These are phyloP conservation scores for Erigeron canadensis DNA, from an alignment of 129 eudicot genomes.

Conservation along the genomic window DNA sequence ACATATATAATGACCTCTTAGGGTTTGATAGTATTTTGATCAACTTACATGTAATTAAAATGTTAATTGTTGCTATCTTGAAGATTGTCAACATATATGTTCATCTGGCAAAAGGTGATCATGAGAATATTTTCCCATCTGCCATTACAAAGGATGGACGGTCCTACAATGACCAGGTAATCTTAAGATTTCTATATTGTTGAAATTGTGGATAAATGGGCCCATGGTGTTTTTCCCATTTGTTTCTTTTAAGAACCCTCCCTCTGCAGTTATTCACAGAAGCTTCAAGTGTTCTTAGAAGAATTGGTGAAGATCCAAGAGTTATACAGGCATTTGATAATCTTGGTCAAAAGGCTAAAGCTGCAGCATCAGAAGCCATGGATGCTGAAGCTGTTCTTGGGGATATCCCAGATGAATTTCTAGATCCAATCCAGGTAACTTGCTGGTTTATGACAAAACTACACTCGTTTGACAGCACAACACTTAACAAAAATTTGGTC, in stretches of 20 bases:
- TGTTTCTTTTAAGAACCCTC: conserved; percentile 4
- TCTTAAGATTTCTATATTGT: neutral
- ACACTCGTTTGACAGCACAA: neutral
- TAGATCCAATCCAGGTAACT: conserved; percentile 87
- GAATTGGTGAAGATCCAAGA: conserved; percentile 82
- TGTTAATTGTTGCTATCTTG: conserved; percentile 24
- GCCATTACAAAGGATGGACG: conserved; percentile 95
- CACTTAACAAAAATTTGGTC: too few relatives aligned
- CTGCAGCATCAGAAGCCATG: conserved; percentile 92
- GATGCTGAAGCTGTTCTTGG: conserved; percentile 94
- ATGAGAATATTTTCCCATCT: conserved; percentile 71
- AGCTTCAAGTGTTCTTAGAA: conserved; percentile 76
- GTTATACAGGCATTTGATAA: conserved; percentile 68
- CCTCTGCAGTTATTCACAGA: conserved; percentile 74
- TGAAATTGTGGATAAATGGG: neutral
- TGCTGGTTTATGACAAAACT: neutral
- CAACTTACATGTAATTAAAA: neutral
- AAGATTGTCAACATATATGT: conserved; percentile 92
- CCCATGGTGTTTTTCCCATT: neutral
- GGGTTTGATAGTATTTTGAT: too few relatives aligned
- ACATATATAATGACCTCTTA: neutral
- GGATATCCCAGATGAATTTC: conserved; percentile 95
- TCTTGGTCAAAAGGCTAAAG: conserved; percentile 76
- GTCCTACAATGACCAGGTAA: conserved; percentile 94
- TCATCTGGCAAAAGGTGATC: conserved; percentile 84